A percentile compares a stretch with the other conserved stretches of the same genome.
Conservation (phyloP, 2,329 filamentous ascomycete genomes). For the Akanthomyces uredinophilus region DNA sequence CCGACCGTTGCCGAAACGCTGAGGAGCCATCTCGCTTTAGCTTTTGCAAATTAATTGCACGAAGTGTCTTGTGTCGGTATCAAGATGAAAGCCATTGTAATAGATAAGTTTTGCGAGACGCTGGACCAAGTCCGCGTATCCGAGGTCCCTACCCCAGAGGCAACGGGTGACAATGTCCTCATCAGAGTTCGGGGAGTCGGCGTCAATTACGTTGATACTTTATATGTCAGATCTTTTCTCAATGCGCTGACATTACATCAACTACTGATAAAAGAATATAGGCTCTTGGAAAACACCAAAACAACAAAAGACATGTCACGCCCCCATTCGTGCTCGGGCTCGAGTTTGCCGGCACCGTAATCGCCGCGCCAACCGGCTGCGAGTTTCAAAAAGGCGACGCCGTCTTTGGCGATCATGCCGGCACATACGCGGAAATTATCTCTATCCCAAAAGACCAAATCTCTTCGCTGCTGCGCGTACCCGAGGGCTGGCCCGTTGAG, state of each 20-base stretch:
- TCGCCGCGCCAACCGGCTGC: constrained; percentile 30
- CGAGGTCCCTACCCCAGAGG: constrained; percentile 19
- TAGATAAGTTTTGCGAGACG: constrained; percentile 22
- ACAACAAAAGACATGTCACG: constrained; percentile 49
- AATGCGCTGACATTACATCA: background rate
- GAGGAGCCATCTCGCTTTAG: background rate
- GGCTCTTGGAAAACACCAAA: constrained; percentile 54
- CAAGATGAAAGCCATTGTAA: constrained; percentile 27
- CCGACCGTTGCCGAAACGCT: background rate
- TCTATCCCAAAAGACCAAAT: constrained; percentile 29
- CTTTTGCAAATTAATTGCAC: background rate
- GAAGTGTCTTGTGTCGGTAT: background rate
- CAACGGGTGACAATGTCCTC: constrained; percentile 21
- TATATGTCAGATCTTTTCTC: constrained; percentile 37
- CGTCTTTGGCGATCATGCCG: constrained; percentile 49
- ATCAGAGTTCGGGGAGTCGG: constrained; percentile 47
- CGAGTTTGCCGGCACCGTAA: constrained; percentile 54
- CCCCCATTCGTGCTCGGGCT: constrained; percentile 56
- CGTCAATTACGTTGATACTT: constrained; percentile 55
- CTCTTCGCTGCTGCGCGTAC: constrained; percentile 36
- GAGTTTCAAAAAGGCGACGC: constrained; percentile 40
- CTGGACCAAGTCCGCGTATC: constrained; percentile 24
- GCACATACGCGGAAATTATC: constrained; percentile 49
- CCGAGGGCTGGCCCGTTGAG: constrained; percentile 38
- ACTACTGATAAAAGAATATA: constrained; percentile 14